Evolutionary conservation across 306 rosid genomes (phyloP), one percentile per base, ranked within the genome.

Genomic region (Cucumis melo): DNA sequence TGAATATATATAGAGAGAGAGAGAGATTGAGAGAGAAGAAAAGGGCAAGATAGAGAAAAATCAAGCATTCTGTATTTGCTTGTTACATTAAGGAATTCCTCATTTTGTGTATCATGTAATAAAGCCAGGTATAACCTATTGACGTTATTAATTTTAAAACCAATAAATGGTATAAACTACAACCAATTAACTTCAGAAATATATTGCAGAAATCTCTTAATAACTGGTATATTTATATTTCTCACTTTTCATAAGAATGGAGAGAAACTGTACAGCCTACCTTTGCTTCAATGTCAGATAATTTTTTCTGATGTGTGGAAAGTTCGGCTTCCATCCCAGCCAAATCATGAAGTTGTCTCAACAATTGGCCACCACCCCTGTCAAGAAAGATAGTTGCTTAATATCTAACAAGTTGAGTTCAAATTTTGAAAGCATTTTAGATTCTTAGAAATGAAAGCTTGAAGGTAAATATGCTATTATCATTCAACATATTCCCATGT

Each of bases 351-450:
- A 91, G 97, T 80, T 87, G 91, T 82, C 88, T 87, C 85, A 94
- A 81, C 77, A 94, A 86, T 79, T 89, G 91, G 68, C 97, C 98
- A 36, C 97, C 89, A 56, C 95, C 95, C 86, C 98, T 94, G 87
- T 79, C 73, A 88, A 77, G 87, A 73, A 29, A 72, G 58, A 80
- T 62, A 24, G 54, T 32, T 68, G 51, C 36, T 81, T 76, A 44
- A 44, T 20, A 73, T 82, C 24, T 39, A 20, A 77, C 81, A 78
- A 74, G 65, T 77, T 70, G 53, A 78, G 48, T 67, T 79, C 59
- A 48, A 46, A 73, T 54, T 73, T 75, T 61, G 71, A 32, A 46
- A 36, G 23, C 58, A 67, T 67, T 32, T 32, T 32, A 2, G 36
- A 32, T 32, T 32, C 55, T 67, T 42, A 12, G 11, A 27, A 2